phyloP scores from a whole-genome alignment of 441 rosid genomes.

The Pelargonium cotyledonis region DNA sequence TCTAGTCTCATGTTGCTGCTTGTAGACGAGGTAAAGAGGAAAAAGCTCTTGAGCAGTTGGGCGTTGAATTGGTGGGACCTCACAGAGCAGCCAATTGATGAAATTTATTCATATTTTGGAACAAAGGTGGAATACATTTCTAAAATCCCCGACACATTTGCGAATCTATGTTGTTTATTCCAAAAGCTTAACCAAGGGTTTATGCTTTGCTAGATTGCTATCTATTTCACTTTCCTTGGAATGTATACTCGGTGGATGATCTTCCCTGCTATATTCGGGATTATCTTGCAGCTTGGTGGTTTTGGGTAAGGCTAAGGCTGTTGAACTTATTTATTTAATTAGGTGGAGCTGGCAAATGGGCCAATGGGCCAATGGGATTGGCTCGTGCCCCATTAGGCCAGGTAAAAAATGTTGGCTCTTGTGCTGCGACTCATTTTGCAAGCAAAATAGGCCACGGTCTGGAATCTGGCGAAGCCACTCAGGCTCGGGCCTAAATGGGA shows the following conservation, averaged over 20 bases:
- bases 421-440: no score
- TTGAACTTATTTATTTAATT: no score
- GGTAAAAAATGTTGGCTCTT: no score
- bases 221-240: slow-evolving; percentile 83
- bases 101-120: slow-evolving; percentile 74
- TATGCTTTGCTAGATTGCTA: slow-evolving; percentile 53
- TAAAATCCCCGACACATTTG: not conserved
- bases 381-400: no score
- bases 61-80: slow-evolving; percentile 69
- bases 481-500: no score
- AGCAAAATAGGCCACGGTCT: no score
- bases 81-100: slow-evolving; percentile 75
- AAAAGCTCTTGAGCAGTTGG: slow-evolving; percentile 66
- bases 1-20: slow-evolving; percentile 20
- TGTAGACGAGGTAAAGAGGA: slow-evolving; percentile 70
- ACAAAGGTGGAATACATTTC: slow-evolving; percentile 49
- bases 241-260: slow-evolving; percentile 79
- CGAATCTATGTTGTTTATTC: slow-evolving; percentile 10
- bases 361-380: no score
- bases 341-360: no score
- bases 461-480: no score
- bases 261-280: slow-evolving; percentile 70
- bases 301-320: slow-evolving; percentile 47
- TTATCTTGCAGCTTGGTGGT: slow-evolving; percentile 56
- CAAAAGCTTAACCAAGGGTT: slow-evolving; percentile 18